Conservation (phyloP, 2,329 filamentous ascomycete genomes). For the Apiospora marii region DNA sequence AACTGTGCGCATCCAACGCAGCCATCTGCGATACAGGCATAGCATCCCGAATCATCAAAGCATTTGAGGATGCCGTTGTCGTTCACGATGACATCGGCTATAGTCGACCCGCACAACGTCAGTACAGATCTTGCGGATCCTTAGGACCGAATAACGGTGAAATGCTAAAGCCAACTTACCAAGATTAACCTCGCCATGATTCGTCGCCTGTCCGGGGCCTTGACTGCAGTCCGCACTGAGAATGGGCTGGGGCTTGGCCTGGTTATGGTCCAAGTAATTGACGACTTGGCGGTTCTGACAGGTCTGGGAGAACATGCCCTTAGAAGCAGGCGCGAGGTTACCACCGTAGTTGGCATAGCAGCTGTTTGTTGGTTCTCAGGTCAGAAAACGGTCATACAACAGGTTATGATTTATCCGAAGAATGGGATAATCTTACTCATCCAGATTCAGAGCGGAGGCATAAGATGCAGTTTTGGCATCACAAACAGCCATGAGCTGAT, state of each 20-base stretch:
- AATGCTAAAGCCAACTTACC: background rate
- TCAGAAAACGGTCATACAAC: background rate
- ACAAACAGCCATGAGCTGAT: background rate
- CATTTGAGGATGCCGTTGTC: conserved; percentile 1
- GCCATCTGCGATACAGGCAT: background rate
- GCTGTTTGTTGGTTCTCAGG: background rate
- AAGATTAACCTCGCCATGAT: background rate
- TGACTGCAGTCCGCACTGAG: conserved; percentile 10
- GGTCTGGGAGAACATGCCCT: background rate
- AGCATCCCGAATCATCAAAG: background rate
- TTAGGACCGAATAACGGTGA: no score
- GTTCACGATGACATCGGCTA: background rate
- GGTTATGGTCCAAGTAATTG: background rate
- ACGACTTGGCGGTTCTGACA: background rate
- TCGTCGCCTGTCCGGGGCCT: background rate
- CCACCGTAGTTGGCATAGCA: conserved; percentile 23
- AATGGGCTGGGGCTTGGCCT: background rate
- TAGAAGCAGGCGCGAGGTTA: background rate
- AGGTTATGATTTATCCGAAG: no score
- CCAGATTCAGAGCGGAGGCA: background rate
- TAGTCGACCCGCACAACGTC: background rate
- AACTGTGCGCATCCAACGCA: background rate
- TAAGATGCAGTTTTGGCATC: background rate
- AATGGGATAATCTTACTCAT: conserved; percentile 4
- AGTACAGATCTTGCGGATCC: background rate